Evolutionary conservation across 2,329 filamentous ascomycete genomes (phyloP), one percentile per base, ranked within the genome.

Genomic region (Dothideomycetidae sp.): DNA sequence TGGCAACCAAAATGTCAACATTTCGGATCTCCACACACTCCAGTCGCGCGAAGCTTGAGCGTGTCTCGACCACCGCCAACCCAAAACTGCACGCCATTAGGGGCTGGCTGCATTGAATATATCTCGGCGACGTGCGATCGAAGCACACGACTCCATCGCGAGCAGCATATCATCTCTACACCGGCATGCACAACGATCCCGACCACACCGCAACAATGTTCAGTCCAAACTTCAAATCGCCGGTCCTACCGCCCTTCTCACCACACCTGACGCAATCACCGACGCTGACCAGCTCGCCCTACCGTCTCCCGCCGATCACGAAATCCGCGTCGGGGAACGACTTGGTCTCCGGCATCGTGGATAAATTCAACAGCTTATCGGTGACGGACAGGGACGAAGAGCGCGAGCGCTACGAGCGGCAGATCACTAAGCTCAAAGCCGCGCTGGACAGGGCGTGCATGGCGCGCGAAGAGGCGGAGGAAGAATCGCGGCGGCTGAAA

Each of bases 301-400:
- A 50, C 14, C 41, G 54, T 55, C 43, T 60, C 55, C 13, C 54
- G 29, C 10, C 38, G 12, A 10, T 44, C 58, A 29, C 48, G 54
- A 13, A 54, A 53, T 17, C 58, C 60, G 11, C 28, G n/a, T 38
- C 54, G 54, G 28, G 36, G 18, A 26, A 26, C n/a, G 36, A 38
- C 14, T 30, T 38, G 3, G 36, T 38, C 36, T 30, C 21, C 10
- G 61, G 61, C 29, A 57, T 68, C 51, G 78, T 81, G 44, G 75
- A 72, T 51, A 78, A 81, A 56, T 82, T 83, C 57, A 81, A 83
- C 60, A 71, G 66, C 40, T 64, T 83, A 23, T 70, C 76, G 40
- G 60, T 68, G 40, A 61, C 62, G 50, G 64, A 68, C 48, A 55
- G 56, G 38, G 57, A 63, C 37, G 56, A 53, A 13, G 55, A 58